Evolutionary conservation across 306 rosid species (phyloP).

Genomic region (Lotus japonicus): DNA sequence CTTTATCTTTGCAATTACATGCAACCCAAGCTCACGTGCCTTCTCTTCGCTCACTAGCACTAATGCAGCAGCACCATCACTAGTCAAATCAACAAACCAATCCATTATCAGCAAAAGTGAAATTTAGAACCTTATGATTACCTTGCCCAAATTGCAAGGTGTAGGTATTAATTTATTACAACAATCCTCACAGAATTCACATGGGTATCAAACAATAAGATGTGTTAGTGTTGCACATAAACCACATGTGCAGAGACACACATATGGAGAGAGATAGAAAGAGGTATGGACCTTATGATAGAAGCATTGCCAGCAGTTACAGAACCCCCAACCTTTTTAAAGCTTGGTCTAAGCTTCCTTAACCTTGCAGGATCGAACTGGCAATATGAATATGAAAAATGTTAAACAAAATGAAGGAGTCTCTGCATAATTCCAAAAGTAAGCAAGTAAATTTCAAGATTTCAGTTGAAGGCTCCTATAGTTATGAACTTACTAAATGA

Average conservation of each 20-base stretch:
- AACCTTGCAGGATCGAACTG: constrained; percentile 89
- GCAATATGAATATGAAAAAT: constrained; percentile 7
- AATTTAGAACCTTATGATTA: constrained; percentile 10
- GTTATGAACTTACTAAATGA: background rate
- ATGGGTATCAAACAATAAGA: background rate
- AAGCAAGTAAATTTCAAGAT: constrained; percentile 17
- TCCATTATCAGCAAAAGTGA: constrained; percentile 10
- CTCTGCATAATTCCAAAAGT: background rate
- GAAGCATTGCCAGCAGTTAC: constrained; percentile 98
- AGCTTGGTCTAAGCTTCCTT: constrained; percentile 76
- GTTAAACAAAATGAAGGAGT: constrained; percentile 4
- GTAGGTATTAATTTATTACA: background rate
- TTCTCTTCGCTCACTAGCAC: constrained; percentile 87
- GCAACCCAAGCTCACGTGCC: constrained; percentile 74
- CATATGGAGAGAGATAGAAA: background rate
- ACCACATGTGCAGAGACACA: background rate
- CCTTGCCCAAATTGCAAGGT: background rate
- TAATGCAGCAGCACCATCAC: constrained; percentile 95
- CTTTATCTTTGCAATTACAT: constrained; percentile 76
- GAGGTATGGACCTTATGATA: constrained; percentile 48
- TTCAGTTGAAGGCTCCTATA: constrained; percentile 9
- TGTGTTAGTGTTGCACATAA: background rate
- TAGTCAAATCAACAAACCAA: constrained; percentile 37
- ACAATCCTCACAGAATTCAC: background rate
- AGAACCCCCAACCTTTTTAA: constrained; percentile 69